Evolutionary conservation across 2,329 filamentous ascomycete species (phyloP), one percentile per base, ranked within the genome.

Genomic region (Phialophora macrospora): DNA sequence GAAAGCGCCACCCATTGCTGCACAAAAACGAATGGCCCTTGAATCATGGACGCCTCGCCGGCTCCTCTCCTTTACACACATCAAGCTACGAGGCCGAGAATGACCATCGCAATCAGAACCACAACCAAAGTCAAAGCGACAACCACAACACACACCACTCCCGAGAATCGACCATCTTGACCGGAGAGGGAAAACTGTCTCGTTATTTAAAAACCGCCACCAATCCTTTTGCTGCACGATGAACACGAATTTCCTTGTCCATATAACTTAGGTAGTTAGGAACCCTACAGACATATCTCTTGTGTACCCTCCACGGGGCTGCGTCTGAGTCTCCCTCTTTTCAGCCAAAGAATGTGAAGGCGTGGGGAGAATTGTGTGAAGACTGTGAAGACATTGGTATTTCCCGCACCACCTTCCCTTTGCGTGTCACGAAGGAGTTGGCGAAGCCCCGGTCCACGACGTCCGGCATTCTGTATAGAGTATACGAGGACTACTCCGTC

Each of bases 31-130:
- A 22, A 41, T 11, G 24, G 7, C 12, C 20, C 24, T 11, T 20
- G 8, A 38, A 30, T n/a, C 30, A 14, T n/a, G 38, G 30, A 55
- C 30, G 38, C 55, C 22, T 48, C 41, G 38, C 55, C 17, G 34
- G 55, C 55, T 28, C 44, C 55, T 7, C 24, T 57, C 55, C 32
- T 26, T 57, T 22, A 44, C 22, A 44, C 34, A 57, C 6, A 57
- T 44, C 55, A 57, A 57, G 55, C 55, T 44, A 17, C 55, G 32
- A 44, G 55, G 55, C 34, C 48, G 38, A 55, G 52, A 34, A 55
- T 6, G n/a, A 55, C 52, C n/a, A n/a, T 11, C 26, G 12, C 52
- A 34, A 17, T 51, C 48, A 12, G 48, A 26, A 24, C 12, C 48
- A 26, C 4, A 17, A 51, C 22, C 48, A 51, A 51, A 24, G 20